Base-by-base conservation (phyloP, 1,284 basidiomycete species). In the Sanghuangporus weigelae region DNA sequence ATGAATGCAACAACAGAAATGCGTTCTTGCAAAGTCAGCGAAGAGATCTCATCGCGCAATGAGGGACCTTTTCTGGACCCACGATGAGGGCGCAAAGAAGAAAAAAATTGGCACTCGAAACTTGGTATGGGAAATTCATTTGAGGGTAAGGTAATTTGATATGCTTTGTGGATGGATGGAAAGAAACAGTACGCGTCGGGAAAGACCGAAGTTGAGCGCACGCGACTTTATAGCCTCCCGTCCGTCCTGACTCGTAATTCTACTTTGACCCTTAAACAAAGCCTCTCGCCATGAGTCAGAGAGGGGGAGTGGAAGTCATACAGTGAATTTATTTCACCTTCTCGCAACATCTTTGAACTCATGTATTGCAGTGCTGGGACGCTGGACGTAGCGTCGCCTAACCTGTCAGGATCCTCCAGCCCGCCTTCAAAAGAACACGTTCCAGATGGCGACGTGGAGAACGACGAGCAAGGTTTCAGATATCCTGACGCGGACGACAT, bases 401-500 rank as follows among this genome's bases (percentile, higher is more conserved):
- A 23, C 23, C 23, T 21, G 23, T 44, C 26, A 6, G n/a, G 4
- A 44, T 44, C 42, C 42, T 16, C 11, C 53, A 38, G 31, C 36
- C 7, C 44, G 35, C 31, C n/a, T 14, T 12, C 31, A 31, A 35
- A 38, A 19, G 53, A 16, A 31, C 53, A 56, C 51, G 36, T 21
- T n/a, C 35, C 50, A n/a, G 31, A 55, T 42, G 40, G n/a, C 51
- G 55, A 54, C 50, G 56, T 54, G 31, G 63, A 62, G 19, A 38
- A 62, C 31, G 63, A 63, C 36, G 63, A 63, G 21, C 60, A 65
- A 48, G 63, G 14, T 8, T 65, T 63, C 39, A 44, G 46, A 19
- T 65, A 65, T 58, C 64, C 66, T 36, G 61, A 54, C 38, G 58
- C 31, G n/a, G 62, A 49, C n/a, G 31, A 49, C 23, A 46, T 57